Evolutionary conservation across 192 early-diverging fungal genomes (phyloP).

Genomic region (Entomortierella chlamydospora): DNA sequence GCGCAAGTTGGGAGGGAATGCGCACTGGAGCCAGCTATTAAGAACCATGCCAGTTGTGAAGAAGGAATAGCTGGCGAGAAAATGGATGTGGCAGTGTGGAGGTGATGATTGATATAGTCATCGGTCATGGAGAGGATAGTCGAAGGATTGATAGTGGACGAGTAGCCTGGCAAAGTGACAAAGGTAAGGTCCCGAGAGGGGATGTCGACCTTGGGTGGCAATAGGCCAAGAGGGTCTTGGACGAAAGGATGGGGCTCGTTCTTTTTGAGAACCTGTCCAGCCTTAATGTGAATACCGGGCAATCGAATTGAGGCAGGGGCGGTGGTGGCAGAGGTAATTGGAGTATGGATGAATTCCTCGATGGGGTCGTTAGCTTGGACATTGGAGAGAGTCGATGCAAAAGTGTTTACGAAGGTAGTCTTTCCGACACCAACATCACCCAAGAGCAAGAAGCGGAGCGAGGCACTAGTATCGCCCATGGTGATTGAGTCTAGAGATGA

Average conservation of each 20-base stretch:
- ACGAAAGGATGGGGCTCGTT: neutral
- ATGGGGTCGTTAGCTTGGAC: conserved; percentile 16
- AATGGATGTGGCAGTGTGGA: conserved; percentile 33
- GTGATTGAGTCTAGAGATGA: neutral
- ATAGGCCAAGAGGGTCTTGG: conserved; percentile 27
- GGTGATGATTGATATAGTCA: conserved; percentile 42
- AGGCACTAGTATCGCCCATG: neutral
- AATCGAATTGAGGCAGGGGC: conserved; percentile 5
- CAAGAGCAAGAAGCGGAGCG: conserved; percentile 40
- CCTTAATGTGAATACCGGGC: conserved; percentile 11
- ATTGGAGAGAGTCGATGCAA: conserved; percentile 26
- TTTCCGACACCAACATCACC: conserved; percentile 50
- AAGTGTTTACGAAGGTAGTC: conserved; percentile 29
- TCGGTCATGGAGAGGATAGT: conserved; percentile 29
- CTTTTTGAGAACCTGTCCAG: conserved; percentile 7
- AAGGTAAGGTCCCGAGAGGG: conserved; percentile 33
- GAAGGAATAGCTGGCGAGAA: conserved; percentile 36
- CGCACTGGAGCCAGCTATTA: conserved; percentile 35
- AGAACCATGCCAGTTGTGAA: conserved; percentile 44
- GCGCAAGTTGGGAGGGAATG: conserved; percentile 43
- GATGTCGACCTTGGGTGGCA: conserved; percentile 21
- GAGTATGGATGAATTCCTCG: conserved; percentile 18
- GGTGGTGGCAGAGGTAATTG: neutral
- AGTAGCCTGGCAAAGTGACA: conserved; percentile 46
- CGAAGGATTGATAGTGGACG: conserved; percentile 44